Conservation (phyloP, 805 yeast genomes). For the Cyberlindnera maritima region DNA sequence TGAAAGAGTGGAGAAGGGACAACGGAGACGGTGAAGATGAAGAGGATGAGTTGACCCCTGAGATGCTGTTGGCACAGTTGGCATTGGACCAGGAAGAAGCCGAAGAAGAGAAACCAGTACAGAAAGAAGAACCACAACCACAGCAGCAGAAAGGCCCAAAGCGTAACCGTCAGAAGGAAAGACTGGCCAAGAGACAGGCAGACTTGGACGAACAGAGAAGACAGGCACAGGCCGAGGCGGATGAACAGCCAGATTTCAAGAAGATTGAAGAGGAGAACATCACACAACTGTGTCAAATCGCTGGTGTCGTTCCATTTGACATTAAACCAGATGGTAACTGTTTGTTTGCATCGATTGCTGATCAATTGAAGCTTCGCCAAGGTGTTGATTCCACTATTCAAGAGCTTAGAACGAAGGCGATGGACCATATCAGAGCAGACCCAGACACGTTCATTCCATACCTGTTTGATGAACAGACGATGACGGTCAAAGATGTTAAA, state of each 20-base stretch:
- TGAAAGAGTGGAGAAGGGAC: constrained; percentile 21
- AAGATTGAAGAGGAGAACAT: constrained; percentile 71
- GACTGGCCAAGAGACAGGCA: constrained; percentile 72
- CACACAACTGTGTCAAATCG: constrained; percentile 46
- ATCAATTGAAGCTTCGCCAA: constrained; percentile 65
- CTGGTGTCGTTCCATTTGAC: constrained; percentile 56
- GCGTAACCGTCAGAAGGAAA: constrained; percentile 83
- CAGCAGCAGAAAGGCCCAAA: constrained; percentile 39
- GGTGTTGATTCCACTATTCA: constrained; percentile 36
- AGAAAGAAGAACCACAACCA: constrained; percentile 11
- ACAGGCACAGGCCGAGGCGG: constrained; percentile 74
- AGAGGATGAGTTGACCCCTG: constrained; percentile 62
- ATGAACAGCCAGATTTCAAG: constrained; percentile 59
- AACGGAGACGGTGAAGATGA: constrained; percentile 42
- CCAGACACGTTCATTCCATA: constrained; percentile 77
- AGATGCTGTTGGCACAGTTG: constrained; percentile 58
- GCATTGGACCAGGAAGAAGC: constrained; percentile 35
- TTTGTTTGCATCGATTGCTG: constrained; percentile 79
- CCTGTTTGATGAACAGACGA: constrained; percentile 74
- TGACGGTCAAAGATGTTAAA: constrained; percentile 59
- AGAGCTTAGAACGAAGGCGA: constrained; percentile 63
- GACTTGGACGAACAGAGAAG: constrained; percentile 57
- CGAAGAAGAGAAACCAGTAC: constrained; percentile 10
- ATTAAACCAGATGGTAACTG: constrained; percentile 94
- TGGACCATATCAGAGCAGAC: constrained; percentile 59